Base-by-base conservation (phyloP, 2,329 filamentous ascomycete genomes). In the Diaporthe capsici region DNA sequence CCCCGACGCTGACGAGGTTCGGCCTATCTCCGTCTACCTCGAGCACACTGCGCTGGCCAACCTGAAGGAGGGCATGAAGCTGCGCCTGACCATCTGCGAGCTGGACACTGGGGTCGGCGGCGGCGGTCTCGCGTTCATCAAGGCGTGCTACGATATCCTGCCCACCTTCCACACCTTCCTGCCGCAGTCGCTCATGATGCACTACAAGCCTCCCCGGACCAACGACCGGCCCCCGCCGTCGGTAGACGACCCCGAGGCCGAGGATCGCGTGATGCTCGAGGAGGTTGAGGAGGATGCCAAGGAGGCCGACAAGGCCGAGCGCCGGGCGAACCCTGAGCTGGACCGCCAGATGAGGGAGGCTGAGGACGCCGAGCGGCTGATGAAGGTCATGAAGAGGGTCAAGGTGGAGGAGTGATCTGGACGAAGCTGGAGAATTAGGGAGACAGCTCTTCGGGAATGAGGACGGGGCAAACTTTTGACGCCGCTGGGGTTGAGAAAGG, bases 131-230 rank as follows among this genome's bases (percentile, higher is more conserved):
- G 87, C 86, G 77, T 95, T 93, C 81, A 90, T 95, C 81, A 92
- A 92, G 80, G 83, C 87, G 2, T 82, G 93, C 22, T 81, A 85
- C 39, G 87, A 87, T 0, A 81, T 92, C 15, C 88, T 90, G 74
- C 91, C 91, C 4, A 90, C 89, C 0, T 94, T 94, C 81, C 91
- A 94, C 80, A 89, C 86, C 0, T 90, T 91, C 74, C 84, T 95
- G 37, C 88, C 90, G 0, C 94, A 96, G 81, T 90, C 93, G 78
- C 84, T 94, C 78, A 94, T 96, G 92, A 79, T 87, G 31, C 83
- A 87, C 25, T 95, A 90, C 88, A 94, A 92, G 82, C 84, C 89
- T 34, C 92, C 92, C 0, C 81, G 81, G 3, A 79, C 79, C 0
- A 85, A 85, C 39, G 83, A 87, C 20, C 86, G 88, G 0, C 86